These are phyloP conservation scores for Colletotrichum siamense DNA, from an alignment of 2,329 filamentous ascomycete species.

Conservation along the genomic window DNA sequence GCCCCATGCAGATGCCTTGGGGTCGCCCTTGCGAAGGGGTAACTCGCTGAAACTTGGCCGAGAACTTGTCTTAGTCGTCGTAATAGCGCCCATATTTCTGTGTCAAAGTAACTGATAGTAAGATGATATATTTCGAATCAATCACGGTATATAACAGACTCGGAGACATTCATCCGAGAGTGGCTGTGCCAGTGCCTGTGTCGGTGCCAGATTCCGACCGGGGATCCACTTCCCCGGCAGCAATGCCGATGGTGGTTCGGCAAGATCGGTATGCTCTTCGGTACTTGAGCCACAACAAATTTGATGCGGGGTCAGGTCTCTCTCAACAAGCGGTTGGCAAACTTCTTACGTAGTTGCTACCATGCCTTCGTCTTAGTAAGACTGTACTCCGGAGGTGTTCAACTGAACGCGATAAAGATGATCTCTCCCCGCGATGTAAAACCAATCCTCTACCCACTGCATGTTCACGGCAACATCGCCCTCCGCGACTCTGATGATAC, in stretches of 20 bases:
- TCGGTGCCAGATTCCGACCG: neutral
- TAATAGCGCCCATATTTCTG: neutral
- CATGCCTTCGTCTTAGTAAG: neutral
- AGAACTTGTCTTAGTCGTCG: neutral
- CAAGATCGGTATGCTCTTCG: neutral
- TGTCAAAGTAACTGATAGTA: neutral
- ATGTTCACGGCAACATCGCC: constrained; percentile 22
- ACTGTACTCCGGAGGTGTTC: neutral
- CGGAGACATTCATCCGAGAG: neutral
- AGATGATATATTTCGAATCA: neutral
- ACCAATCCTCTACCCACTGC: constrained; percentile 20
- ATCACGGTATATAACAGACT: neutral
- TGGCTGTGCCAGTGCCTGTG: neutral
- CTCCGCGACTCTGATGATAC: constrained; percentile 17
- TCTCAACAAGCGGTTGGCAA: neutral
- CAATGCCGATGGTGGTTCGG: neutral
- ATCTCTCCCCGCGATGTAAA: constrained; percentile 16
- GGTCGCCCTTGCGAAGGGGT: neutral
- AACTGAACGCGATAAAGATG: constrained; percentile 16
- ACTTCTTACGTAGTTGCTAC: neutral
- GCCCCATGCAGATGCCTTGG: constrained; percentile 10
- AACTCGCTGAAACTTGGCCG: neutral
- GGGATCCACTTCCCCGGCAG: neutral
- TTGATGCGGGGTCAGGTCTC: neutral
- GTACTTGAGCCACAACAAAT: neutral